Percentiles rank a stretch among this genome's conserved stretches.
Conservation (phyloP, 352 stramenopile species). For the Phytophthora uliginosa region DNA sequence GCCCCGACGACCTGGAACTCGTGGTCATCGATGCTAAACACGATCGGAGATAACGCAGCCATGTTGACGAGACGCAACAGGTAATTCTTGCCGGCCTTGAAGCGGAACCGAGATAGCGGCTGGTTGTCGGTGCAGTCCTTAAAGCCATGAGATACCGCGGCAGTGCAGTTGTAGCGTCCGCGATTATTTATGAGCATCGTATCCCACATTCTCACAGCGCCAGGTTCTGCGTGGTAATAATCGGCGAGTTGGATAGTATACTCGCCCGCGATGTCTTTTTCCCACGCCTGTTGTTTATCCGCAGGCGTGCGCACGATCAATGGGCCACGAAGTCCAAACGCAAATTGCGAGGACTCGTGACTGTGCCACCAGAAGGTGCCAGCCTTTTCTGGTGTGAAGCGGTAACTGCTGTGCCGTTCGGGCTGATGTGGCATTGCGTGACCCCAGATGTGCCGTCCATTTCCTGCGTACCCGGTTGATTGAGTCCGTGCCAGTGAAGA, state of each 20-base stretch:
- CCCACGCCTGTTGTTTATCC: not conserved
- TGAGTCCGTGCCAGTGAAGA: conserved; percentile 35
- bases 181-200: conserved; percentile 29
- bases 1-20: conserved; percentile 37
- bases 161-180: conserved; percentile 20
- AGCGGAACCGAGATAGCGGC: not conserved
- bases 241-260: conserved; percentile 27
- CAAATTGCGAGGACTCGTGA: conserved; percentile 33
- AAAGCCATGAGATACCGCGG: not conserved
- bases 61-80: not conserved
- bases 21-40: conserved; percentile 43
- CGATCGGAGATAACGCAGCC: conserved; percentile 25
- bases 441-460: conserved; percentile 32
- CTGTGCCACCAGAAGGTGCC: conserved; percentile 40
- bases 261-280: conserved; percentile 21
- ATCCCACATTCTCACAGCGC: conserved; percentile 12
- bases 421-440: conserved; percentile 31
- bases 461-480: conserved; percentile 24
- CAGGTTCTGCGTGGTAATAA: conserved; percentile 19
- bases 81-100: not conserved
- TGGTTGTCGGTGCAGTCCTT: not conserved
- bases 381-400: conserved; percentile 23
- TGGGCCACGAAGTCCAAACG: conserved; percentile 25
- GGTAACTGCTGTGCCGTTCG: conserved; percentile 19
- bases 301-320: conserved; percentile 25